phyloP scores from a whole-genome alignment of 352 stramenopile genomes.

The Phytophthora rubi region DNA sequence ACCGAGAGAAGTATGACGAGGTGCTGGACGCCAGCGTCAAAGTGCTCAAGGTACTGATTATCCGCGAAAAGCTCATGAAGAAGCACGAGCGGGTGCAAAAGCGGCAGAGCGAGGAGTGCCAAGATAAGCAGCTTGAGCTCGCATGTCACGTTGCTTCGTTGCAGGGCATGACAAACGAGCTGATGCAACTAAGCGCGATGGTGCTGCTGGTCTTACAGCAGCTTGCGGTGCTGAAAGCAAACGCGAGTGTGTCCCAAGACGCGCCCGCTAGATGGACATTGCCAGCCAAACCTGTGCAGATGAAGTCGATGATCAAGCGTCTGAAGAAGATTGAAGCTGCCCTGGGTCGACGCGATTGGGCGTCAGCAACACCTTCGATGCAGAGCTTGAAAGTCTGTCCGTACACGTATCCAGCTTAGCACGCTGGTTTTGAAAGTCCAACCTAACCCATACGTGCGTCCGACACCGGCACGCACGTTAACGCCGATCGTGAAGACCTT shows the following conservation, averaged over 20 bases:
- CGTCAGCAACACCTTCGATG: constrained; percentile 3
- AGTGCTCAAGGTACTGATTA: constrained; percentile 68
- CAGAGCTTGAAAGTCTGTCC: constrained; percentile 10
- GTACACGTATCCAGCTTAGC: not conserved
- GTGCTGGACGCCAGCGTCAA: constrained; percentile 68
- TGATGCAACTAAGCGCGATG: constrained; percentile 60
- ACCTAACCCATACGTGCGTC: not conserved
- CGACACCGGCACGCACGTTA: too few species aligned
- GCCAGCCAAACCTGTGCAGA: constrained; percentile 57
- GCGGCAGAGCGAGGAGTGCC: constrained; percentile 17
- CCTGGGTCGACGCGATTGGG: constrained; percentile 29
- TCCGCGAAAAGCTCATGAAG: constrained; percentile 72
- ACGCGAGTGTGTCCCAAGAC: constrained; percentile 2
- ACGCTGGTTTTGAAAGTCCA: not conserved
- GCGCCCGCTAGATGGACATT: constrained; percentile 18
- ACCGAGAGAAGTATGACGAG: constrained; percentile 60
- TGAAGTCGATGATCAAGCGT: constrained; percentile 53
- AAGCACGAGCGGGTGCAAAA: constrained; percentile 47
- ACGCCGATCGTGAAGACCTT: too few species aligned
- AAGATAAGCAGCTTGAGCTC: constrained; percentile 30
- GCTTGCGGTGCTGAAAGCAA: constrained; percentile 31
- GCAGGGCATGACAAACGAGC: constrained; percentile 31
- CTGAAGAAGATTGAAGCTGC: constrained; percentile 41
- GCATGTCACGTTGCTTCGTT: constrained; percentile 18
- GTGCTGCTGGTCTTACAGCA: constrained; percentile 60